Percentiles rank a stretch among this genome's conserved stretches.
Conservation (phyloP, 2,329 filamentous ascomycete genomes). For the Arthrobotrys sinensis region DNA sequence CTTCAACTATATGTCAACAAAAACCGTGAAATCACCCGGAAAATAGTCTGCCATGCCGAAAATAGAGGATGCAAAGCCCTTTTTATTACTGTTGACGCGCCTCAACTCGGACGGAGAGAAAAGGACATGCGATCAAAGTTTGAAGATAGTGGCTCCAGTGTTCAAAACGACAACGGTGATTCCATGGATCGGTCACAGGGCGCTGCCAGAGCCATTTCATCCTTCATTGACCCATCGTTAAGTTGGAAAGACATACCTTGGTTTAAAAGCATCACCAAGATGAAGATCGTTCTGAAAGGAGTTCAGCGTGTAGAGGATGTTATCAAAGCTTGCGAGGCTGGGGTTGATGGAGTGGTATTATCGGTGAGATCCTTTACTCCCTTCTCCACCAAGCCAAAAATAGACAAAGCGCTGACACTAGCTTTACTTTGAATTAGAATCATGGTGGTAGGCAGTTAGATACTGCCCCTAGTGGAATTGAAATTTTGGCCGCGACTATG, state of each 20-base stretch:
- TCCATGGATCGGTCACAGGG: slow-evolving; percentile 89
- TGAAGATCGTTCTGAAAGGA: slow-evolving; percentile 97
- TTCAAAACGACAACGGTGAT: slow-evolving; percentile 79
- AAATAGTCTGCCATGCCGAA: slow-evolving; percentile 93
- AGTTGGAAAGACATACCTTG: slow-evolving; percentile 95
- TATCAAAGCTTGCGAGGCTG: slow-evolving; percentile 83
- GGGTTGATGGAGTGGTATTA: slow-evolving; percentile 90
- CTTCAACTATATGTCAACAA: slow-evolving; percentile 98
- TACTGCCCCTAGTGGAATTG: slow-evolving; percentile 88
- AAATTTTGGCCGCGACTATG: slow-evolving; percentile 94
- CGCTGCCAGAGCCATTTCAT: slow-evolving; percentile 92
- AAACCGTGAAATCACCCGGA: slow-evolving; percentile 88
- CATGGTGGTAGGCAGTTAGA: slow-evolving; percentile 96
- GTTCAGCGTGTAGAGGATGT: slow-evolving; percentile 97
- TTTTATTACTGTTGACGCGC: slow-evolving; percentile 98
- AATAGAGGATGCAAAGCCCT: slow-evolving; percentile 91
- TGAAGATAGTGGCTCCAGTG: slow-evolving; percentile 83
- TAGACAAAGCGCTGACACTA: not conserved
- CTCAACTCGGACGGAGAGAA: slow-evolving; percentile 92
- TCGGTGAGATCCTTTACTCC: slow-evolving; percentile 69
- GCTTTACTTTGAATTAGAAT: slow-evolving; percentile 70
- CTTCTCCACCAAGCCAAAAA: not conserved
- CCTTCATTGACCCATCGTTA: slow-evolving; percentile 95
- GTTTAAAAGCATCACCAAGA: slow-evolving; percentile 90
- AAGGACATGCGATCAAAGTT: slow-evolving; percentile 73